Percentiles rank a stretch among this genome's conserved stretches.
phyloP scores from a whole-genome alignment of 1,139 yeast genomes.

The Zygoascus hellenicus region DNA sequence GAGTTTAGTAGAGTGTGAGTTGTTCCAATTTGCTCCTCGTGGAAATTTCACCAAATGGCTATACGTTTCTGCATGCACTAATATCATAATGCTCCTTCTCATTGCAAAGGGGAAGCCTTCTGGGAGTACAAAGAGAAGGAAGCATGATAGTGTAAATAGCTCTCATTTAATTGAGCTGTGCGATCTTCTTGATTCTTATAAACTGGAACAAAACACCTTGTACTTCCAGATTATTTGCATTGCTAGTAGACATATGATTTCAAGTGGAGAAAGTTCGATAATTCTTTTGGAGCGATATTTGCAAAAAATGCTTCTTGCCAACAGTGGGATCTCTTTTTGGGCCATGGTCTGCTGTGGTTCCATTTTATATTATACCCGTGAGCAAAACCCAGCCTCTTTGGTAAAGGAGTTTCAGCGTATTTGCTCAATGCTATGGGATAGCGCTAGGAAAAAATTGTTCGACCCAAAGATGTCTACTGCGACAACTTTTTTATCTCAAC shows the following conservation, averaged over 20 bases:
- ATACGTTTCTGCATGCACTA: slow-evolving; percentile 1
- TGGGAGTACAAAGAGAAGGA: neutral
- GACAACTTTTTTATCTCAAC: slow-evolving; percentile 1
- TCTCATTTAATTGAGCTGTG: neutral
- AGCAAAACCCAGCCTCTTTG: neutral
- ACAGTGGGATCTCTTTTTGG: slow-evolving; percentile 3
- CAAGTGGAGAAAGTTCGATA: neutral
- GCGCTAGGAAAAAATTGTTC: slow-evolving; percentile 6
- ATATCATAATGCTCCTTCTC: slow-evolving; percentile 6
- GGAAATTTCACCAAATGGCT: slow-evolving; percentile 6
- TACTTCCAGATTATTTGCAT: slow-evolving; percentile 5
- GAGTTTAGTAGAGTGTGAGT: slow-evolving; percentile 1
- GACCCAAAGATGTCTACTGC: slow-evolving; percentile 6
- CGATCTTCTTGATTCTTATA: neutral
- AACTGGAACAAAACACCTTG: neutral
- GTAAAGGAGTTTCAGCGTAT: neutral
- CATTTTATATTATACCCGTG: slow-evolving; percentile 1
- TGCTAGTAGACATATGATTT: neutral
- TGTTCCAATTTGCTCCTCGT: slow-evolving; percentile 2
- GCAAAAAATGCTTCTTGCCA: neutral
- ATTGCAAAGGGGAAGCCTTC: neutral
- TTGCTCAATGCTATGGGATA: slow-evolving; percentile 5
- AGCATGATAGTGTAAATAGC: neutral
- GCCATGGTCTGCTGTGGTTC: slow-evolving; percentile 12
- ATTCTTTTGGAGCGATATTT: neutral